These are phyloP conservation scores for Trichoderma asperellum DNA, from an alignment of 2,329 filamentous ascomycete genomes.

Conservation along the genomic window DNA sequence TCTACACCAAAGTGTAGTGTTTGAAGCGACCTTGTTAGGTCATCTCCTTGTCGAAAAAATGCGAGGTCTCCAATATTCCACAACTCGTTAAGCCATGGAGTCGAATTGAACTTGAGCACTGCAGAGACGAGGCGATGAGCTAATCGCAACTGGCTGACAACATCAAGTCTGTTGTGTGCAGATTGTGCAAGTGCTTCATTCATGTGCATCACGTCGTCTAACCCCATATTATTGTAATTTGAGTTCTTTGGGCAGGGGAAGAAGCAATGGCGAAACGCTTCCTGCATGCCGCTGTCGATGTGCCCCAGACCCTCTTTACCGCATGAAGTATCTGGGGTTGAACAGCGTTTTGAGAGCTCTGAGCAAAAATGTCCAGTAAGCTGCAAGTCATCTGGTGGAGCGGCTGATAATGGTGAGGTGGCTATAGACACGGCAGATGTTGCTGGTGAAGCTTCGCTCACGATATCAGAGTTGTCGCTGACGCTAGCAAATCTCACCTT, in stretches of 20 bases:
- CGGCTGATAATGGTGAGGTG: not conserved
- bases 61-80: conserved; percentile 3
- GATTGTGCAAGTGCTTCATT: not conserved
- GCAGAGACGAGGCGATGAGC: conserved; percentile 7
- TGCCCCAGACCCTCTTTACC: not conserved
- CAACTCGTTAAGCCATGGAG: not conserved
- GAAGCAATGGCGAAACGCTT: conserved; percentile 2
- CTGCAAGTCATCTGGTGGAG: not conserved
- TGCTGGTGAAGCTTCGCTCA: not conserved
- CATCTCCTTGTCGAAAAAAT: conserved; percentile 4
- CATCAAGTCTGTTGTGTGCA: not conserved
- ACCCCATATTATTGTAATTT: not conserved
- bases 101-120: conserved; percentile 8
- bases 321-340: not conserved
- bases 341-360: conserved; percentile 2
- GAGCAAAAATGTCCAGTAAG: conserved; percentile 10
- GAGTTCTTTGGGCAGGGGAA: not conserved
- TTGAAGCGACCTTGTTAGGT: not conserved
- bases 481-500: not conserved
- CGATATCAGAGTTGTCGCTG: not conserved
- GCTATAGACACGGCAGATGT: not conserved
- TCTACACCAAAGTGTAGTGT: conserved; percentile 11
- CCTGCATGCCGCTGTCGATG: not conserved
- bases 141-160: not conserved
- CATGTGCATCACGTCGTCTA: not conserved